phyloP scores from a whole-genome alignment of 2,329 filamentous ascomycete genomes.

The Diplocarpon rosae region DNA sequence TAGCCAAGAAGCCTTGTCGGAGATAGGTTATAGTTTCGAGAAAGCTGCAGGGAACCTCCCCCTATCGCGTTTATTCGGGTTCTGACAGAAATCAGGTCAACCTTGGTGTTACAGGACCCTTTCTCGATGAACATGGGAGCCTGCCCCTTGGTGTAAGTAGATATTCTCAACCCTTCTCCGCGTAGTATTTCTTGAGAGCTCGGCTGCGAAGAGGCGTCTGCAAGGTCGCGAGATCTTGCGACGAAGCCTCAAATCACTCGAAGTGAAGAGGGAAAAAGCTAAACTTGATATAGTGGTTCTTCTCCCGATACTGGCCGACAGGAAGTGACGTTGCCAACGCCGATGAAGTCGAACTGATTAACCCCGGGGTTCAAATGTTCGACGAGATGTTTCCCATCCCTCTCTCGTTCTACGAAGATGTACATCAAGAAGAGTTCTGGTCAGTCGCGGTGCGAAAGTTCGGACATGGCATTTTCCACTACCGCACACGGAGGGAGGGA shows the following conservation, averaged over 20 bases:
- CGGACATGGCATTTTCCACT: constrained; percentile 10
- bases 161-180: too few species aligned
- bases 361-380: constrained; percentile 2
- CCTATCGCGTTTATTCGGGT: background rate
- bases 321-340: background rate
- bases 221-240: too few species aligned
- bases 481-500: constrained; percentile 5
- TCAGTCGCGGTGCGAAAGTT: constrained; percentile 6
- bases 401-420: constrained; percentile 14
- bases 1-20: constrained; percentile 9
- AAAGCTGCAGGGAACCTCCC: constrained; percentile 7
- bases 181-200: too few species aligned
- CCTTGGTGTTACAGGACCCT: background rate
- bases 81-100: background rate
- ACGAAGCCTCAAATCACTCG: too few species aligned
- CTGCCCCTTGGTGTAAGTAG: constrained; percentile 5
- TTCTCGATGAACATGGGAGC: background rate
- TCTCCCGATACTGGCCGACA: constrained; percentile 6
- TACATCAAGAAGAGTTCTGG: constrained; percentile 19
- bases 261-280: too few species aligned
- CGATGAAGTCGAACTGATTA: background rate
- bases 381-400: constrained; percentile 11
- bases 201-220: too few species aligned
- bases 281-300: constrained; percentile 3
- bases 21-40: constrained; percentile 15